A percentile compares a stretch with the other conserved stretches of the same genome.
Evolutionary conservation across 495 filamentous ascomycete species (phyloP).

Genomic region (Aspergillus homomorphus): DNA sequence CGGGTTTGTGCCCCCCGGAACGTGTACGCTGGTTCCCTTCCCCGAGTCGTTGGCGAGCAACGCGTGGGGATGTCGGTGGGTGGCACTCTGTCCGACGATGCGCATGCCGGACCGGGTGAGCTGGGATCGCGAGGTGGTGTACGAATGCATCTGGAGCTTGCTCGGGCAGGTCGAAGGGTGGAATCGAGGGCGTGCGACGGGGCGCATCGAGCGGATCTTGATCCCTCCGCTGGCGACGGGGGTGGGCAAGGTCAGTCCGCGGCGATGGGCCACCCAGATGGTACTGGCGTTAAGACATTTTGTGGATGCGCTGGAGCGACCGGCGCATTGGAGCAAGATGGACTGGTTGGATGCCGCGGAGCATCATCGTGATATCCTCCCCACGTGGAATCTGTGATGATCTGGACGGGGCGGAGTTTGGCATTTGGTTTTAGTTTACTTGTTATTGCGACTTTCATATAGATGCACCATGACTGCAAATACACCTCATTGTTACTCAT

Average conservation of each 20-base stretch:
- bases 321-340: constrained; percentile 31
- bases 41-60: constrained; percentile 31
- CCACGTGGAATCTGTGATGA: neutral
- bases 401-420: neutral
- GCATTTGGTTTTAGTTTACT: neutral
- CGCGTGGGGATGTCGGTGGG: constrained; percentile 35
- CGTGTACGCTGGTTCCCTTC: constrained; percentile 45
- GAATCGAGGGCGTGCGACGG: constrained; percentile 28
- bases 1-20: constrained; percentile 48
- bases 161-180: constrained; percentile 43
- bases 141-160: constrained; percentile 52
- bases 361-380: neutral
- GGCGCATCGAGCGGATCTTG: constrained; percentile 38
- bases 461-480: neutral
- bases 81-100: constrained; percentile 54
- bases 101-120: constrained; percentile 32
- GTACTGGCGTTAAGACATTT: constrained; percentile 50
- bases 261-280: constrained; percentile 48
- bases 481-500: neutral
- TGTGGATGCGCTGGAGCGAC: constrained; percentile 36
- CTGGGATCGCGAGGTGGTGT: constrained; percentile 55
- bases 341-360: constrained; percentile 30
- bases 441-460: neutral
- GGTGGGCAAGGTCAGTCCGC: constrained; percentile 38
- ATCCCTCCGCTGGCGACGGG: constrained; percentile 51